Evolutionary conservation across 352 stramenopile species (phyloP).

Genomic region (Discostella stelligera): DNA sequence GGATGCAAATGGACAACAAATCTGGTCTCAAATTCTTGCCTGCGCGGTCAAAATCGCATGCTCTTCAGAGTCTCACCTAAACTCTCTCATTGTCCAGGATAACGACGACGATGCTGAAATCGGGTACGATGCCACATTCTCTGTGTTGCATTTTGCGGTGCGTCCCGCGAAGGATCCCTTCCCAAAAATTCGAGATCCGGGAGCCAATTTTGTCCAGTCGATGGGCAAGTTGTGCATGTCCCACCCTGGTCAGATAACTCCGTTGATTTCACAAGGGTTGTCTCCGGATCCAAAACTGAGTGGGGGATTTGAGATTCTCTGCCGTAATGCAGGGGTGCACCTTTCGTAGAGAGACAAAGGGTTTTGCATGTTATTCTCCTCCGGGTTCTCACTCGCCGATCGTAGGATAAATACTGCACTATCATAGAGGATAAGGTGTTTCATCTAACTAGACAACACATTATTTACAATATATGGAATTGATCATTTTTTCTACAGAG

Average conservation of each 20-base stretch:
- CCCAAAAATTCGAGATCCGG: slow-evolving; percentile 81
- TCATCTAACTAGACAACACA: not conserved
- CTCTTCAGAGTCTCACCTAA: slow-evolving; percentile 74
- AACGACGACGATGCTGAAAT: slow-evolving; percentile 72
- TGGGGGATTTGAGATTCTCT: slow-evolving; percentile 61
- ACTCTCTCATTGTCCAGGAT: slow-evolving; percentile 78
- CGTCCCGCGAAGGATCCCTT: slow-evolving; percentile 87
- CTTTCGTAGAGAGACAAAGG: slow-evolving; percentile 29
- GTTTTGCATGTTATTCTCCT: not conserved
- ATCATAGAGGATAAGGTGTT: not conserved
- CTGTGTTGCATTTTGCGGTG: slow-evolving; percentile 89
- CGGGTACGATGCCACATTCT: slow-evolving; percentile 91
- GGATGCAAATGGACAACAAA: slow-evolving; percentile 62
- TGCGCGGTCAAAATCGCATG: slow-evolving; percentile 68
- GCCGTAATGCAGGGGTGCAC: slow-evolving; percentile 54
- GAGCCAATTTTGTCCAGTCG: slow-evolving; percentile 48
- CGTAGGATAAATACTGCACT: not conserved
- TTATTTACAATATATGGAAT: not conserved
- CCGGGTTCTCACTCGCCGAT: not conserved
- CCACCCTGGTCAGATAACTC: slow-evolving; percentile 54
- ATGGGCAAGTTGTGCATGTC: slow-evolving; percentile 51
- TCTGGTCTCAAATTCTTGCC: slow-evolving; percentile 61
- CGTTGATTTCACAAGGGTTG: slow-evolving; percentile 68
- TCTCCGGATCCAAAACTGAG: slow-evolving; percentile 64
- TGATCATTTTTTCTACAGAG: slow-evolving; percentile 30